Percentiles rank a stretch among this genome's conserved stretches.
phyloP scores from a whole-genome alignment of 2,329 filamentous ascomycete genomes.

The Alternaria triticina region DNA sequence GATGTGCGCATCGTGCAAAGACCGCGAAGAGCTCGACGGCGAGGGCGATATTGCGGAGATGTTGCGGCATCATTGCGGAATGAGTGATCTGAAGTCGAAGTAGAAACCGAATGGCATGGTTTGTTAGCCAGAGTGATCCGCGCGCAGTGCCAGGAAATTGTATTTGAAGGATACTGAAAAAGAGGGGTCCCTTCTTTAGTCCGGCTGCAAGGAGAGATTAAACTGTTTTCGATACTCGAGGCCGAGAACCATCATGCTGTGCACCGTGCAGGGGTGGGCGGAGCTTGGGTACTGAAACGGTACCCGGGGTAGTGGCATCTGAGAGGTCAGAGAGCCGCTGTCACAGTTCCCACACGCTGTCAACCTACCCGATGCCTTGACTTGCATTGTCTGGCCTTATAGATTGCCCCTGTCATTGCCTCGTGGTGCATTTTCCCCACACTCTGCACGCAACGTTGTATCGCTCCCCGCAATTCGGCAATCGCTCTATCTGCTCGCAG shows the following conservation, averaged over 20 bases:
- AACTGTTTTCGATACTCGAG: conserved; percentile 38
- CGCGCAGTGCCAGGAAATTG: conserved; percentile 37
- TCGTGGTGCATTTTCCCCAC: conserved; percentile 35
- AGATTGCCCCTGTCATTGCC: conserved; percentile 13
- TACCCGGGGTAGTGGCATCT: conserved; percentile 27
- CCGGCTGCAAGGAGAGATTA: conserved; percentile 46
- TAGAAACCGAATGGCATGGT: conserved; percentile 41
- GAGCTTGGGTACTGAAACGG: conserved; percentile 39
- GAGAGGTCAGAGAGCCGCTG: conserved; percentile 27
- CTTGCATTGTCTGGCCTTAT: conserved; percentile 11
- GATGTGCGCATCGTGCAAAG: conserved; percentile 22
- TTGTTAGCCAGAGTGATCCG: conserved; percentile 36
- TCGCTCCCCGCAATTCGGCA: conserved; percentile 38
- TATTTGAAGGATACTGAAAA: conserved; percentile 43
- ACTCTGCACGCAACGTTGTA: conserved; percentile 32
- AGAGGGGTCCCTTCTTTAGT: conserved; percentile 41
- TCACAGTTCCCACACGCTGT: conserved; percentile 25
- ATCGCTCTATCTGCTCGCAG: conserved; percentile 11
- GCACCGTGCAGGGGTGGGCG: conserved; percentile 43
- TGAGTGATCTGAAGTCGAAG: conserved; percentile 36
- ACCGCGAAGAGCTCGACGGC: conserved; percentile 32
- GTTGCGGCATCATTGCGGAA: conserved; percentile 43
- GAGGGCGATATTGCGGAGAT: conserved; percentile 35
- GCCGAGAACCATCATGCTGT: conserved; percentile 43
- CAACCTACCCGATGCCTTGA: conserved; percentile 29